Evolutionary conservation across 1,139 yeast species (phyloP).

Genomic region (Yamadazyma atmosphaerica): DNA sequence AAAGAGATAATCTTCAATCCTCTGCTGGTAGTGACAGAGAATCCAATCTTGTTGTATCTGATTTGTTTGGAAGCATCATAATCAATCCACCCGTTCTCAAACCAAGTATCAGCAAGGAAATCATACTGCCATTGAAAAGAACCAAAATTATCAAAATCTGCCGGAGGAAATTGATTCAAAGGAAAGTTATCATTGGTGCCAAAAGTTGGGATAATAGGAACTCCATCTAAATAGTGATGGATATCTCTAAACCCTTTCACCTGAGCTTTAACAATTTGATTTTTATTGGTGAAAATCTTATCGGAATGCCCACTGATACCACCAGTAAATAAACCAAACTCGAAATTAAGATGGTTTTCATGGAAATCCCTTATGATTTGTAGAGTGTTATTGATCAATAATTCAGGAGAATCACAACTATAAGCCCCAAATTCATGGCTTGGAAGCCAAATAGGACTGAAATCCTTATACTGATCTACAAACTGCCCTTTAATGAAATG

Average conservation of each 20-base stretch:
- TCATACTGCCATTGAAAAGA: conserved; percentile 30
- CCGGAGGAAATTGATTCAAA: conserved; percentile 24
- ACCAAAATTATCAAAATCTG: conserved; percentile 13
- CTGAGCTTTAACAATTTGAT: conserved; percentile 14
- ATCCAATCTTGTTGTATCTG: conserved; percentile 28
- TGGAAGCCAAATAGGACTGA: conserved; percentile 23
- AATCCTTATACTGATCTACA: conserved; percentile 18
- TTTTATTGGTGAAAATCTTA: conserved; percentile 19
- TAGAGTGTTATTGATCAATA: conserved; percentile 29
- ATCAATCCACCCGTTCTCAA: conserved; percentile 41
- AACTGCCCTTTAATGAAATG: conserved; percentile 25
- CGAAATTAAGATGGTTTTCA: conserved; percentile 26
- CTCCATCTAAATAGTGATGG: conserved; percentile 21
- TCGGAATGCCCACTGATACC: conserved; percentile 29
- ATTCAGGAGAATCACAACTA: conserved; percentile 29
- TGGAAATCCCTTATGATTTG: conserved; percentile 23
- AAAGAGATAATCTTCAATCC: conserved; percentile 32
- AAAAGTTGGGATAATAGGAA: conserved; percentile 28
- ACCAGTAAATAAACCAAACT: conserved; percentile 32
- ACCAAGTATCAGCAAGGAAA: conserved; percentile 29
- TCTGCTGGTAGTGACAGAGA: conserved; percentile 22
- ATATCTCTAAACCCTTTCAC: conserved; percentile 21
- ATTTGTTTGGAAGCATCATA: conserved; percentile 29
- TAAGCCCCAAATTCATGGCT: conserved; percentile 34
- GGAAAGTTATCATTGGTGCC: conserved; percentile 31